Evolutionary conservation across 1,284 basidiomycete species (phyloP), one percentile per base, ranked within the genome.

Genomic region (Thecaphora thlaspeos): DNA sequence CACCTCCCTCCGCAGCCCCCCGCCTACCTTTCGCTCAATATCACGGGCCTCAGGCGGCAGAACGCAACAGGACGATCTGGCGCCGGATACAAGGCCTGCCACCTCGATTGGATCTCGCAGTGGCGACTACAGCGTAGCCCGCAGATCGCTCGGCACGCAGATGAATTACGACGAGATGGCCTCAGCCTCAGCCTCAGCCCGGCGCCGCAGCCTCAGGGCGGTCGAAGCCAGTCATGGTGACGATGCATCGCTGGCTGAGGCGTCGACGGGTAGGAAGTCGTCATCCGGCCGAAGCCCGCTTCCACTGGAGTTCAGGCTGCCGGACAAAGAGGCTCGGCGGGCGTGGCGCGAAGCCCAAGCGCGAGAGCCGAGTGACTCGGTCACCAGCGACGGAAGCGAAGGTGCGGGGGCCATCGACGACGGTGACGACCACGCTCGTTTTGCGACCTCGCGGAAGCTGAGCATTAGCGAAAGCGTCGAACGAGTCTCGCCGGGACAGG

Each of bases 301-400:
- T 56, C 65, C 65, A 0, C 55, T 57, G 42, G 61, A 64, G 26
- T 68, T 68, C 34, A 56, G 65, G 19, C 22, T 62, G 36, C 59
- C 59, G 10, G 53, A 58, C 48, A 61, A 62, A 24, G 55, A 66
- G 48, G 52, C 50, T 24, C 55, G 63, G 3, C 52, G 47, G 21
- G 63, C 63, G 26, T 61, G 56, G 37, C 52, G 63, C 40, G 63
- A 58, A 15, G 55, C 65, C 1, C 51, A 55, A 21, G 51, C 54
- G 36, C 50, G 55, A 24, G 43, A 37, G 1, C 15, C 46, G 17
- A 60, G 56, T 44, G 47, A 40, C 38, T 40, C 38, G 38, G 38
- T 22, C 21, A 22, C 38, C 11, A 40, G 38, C 21, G 38, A 37
- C 1, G 9, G 48, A 9, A 60, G 56, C 46, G 46, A n/a, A n/a